Evolutionary conservation across 371 early-diverging fungal species (phyloP).

Genomic region (Batkoa obscura): DNA sequence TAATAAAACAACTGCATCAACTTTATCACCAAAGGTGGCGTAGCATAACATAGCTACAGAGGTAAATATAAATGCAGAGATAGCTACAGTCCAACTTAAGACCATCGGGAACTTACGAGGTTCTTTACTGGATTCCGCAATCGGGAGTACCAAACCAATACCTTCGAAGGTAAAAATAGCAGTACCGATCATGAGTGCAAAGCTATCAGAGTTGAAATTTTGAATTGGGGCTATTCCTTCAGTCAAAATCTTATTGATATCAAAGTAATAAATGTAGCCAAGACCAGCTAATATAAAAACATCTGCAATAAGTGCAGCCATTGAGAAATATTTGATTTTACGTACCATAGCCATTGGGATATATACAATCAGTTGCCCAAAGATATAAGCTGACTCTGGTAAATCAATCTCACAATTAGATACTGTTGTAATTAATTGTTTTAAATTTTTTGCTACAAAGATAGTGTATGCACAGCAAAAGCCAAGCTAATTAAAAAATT

Average conservation of each 20-base stretch:
- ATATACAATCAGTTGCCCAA: constrained; percentile 52
- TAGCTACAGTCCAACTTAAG: constrained; percentile 35
- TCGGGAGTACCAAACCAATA: constrained; percentile 60
- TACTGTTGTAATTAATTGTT: constrained; percentile 37
- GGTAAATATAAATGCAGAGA: constrained; percentile 48
- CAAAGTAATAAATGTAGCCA: constrained; percentile 51
- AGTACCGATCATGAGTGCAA: constrained; percentile 71
- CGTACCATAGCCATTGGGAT: constrained; percentile 67
- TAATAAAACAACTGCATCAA: constrained; percentile 56
- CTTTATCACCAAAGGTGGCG: constrained; percentile 53
- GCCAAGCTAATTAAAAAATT: constrained; percentile 26
- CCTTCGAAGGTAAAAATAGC: constrained; percentile 82
- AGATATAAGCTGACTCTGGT: constrained; percentile 28
- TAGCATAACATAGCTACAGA: constrained; percentile 59
- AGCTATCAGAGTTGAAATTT: constrained; percentile 41
- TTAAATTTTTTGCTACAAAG: constrained; percentile 66
- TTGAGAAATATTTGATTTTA: constrained; percentile 54
- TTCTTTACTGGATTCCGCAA: constrained; percentile 55
- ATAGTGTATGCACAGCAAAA: constrained; percentile 78
- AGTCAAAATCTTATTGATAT: constrained; percentile 29
- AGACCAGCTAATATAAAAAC: constrained; percentile 66
- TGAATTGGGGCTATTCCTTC: constrained; percentile 34
- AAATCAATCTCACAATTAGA: constrained; percentile 31
- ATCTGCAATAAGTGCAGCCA: constrained; percentile 66
- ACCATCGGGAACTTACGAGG: constrained; percentile 56